Percentiles rank a stretch among this genome's conserved stretches.
These are phyloP conservation scores for Hypseocharis bilobata DNA, from an alignment of 441 rosid species.

Conservation along the genomic window DNA sequence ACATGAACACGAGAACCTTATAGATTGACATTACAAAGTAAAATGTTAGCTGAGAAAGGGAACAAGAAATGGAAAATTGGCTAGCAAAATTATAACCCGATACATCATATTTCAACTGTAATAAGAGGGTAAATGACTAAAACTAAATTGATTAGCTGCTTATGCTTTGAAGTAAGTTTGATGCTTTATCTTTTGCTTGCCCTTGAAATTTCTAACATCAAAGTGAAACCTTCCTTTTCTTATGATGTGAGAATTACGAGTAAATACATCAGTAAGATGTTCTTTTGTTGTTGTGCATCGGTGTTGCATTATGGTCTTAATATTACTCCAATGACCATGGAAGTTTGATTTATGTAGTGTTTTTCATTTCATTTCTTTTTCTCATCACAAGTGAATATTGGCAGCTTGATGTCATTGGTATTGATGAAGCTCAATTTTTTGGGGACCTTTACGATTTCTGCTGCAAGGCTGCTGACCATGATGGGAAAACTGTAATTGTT, in stretches of 20 bases:
- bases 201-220: no score
- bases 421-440: constrained; percentile 91
- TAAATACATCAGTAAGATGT: no score
- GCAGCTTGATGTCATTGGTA: constrained; percentile 82
- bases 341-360: not conserved
- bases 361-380: not conserved
- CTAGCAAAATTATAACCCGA: not conserved
- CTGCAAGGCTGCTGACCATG: constrained; percentile 60
- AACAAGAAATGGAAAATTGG: not conserved
- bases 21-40: not conserved
- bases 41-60: not conserved
- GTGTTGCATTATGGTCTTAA: not conserved
- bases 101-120: no score
- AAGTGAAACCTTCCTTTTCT: no score
- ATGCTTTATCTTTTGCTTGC: no score
- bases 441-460: constrained; percentile 89
- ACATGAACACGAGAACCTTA: not conserved
- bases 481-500: constrained; percentile 62
- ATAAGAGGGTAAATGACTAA: not conserved
- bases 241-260: no score
- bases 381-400: not conserved
- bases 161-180: no score
- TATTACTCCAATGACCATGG: no score
- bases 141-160: no score
- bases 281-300: not conserved